These are phyloP conservation scores for Salix suchowensis DNA, from an alignment of 345 rosid genomes.

Conservation along the genomic window DNA sequence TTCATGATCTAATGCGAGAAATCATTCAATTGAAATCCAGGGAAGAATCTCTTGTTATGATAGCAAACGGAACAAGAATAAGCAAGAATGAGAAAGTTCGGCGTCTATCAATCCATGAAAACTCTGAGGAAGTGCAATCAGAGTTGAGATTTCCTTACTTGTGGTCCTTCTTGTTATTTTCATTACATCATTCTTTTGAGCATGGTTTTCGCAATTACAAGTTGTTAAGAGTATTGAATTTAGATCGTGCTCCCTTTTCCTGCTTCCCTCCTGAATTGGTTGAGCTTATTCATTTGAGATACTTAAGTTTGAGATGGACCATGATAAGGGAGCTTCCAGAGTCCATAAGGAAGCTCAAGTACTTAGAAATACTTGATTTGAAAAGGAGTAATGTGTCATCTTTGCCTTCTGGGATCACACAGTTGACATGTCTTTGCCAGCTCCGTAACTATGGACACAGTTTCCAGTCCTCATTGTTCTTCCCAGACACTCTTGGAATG, in stretches of 20 bases:
- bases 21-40: background rate
- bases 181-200: background rate
- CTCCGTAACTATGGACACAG: background rate
- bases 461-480: background rate
- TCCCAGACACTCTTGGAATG: constrained; percentile 6
- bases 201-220: background rate
- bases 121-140: background rate
- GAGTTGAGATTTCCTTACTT: background rate
- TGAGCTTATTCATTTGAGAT: background rate
- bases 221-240: background rate
- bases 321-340: constrained; percentile 1
- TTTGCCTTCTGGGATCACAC: constrained; percentile 4
- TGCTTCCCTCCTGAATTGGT: background rate
- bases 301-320: constrained; percentile 7
- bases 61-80: background rate
- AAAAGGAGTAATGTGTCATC: constrained; percentile 1
- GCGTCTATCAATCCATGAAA: background rate
- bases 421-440: constrained; percentile 4
- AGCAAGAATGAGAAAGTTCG: background rate
- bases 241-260: background rate
- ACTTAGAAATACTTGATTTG: constrained; percentile 12
- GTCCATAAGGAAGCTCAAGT: constrained; percentile 6
- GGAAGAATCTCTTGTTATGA: constrained; percentile 7
- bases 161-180: background rate
- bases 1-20: constrained; percentile 13